Evolutionary conservation across 106 monocot species (phyloP), one percentile per base, ranked within the genome.

Genomic region (Acorus gramineus): DNA sequence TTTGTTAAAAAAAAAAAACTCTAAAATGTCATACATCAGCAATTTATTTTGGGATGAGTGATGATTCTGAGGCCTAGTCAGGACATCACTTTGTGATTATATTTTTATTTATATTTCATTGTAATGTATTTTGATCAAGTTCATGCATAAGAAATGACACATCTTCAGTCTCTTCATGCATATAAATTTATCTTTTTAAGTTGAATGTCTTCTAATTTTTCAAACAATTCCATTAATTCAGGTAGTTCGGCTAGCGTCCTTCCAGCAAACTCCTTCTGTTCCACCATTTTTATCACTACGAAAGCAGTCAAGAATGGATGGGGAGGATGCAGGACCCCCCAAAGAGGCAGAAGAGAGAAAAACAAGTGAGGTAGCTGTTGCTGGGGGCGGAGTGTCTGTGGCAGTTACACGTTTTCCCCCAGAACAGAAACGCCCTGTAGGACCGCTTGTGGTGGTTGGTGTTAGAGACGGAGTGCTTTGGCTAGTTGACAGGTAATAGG

Each of bases 391-490:
- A 8, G 85, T 96, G 47, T 85, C 90, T 66, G 96, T 96, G 11
- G 96, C 87, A 66, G 85, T 96, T 45, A 91, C 96, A 61, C 87
- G 91, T 43, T 96, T 96, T 56, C 96, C 96, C 79, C 79, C 75
- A 44, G 96, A 96, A 57, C 96, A 96, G 78, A 96, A 82, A 71
- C 84, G 96, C 44, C 96, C 96, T 55, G 72, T 88, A 57, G 96
- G 91, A 47, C 96, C 96, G 14, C 91, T 96, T 68, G 80, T 81
- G 74, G 72, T 96, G 55, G 96, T 85, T 49, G 96, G 96, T 71
- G 87, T 96, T 44, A 82, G 96, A 74, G 96, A 96, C 75, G 90
- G 96, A 9, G 87, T 91, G 46, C 96, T 96, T 28, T 96, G 96
- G 96, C 85, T 96, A 14, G 79, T 96, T 73, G 96, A 96, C 72